These are phyloP conservation scores for Agroathelia rolfsii DNA, from an alignment of 1,284 basidiomycete species.

Conservation along the genomic window DNA sequence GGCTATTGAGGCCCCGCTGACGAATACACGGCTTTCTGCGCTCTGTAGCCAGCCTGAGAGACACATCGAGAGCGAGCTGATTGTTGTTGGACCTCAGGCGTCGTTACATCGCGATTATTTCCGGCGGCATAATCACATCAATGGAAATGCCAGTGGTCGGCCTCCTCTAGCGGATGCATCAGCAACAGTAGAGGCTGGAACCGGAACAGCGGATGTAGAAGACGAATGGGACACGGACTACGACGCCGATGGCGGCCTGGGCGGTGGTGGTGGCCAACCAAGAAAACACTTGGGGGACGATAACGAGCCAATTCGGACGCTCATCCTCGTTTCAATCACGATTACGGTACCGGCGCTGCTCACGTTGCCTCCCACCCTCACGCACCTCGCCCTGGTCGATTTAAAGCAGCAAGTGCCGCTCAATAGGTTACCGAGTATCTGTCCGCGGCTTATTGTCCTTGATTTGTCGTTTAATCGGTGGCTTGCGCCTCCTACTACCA, in stretches of 20 bases:
- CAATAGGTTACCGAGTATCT: conserved; percentile 45
- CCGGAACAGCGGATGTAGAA: conserved; percentile 16
- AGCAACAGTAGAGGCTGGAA: too few species aligned
- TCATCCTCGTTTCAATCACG: too few species aligned
- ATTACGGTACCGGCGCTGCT: conserved; percentile 27
- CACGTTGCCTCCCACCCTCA: conserved; percentile 47
- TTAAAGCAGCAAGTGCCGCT: conserved; percentile 34
- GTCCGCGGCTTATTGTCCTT: conserved; percentile 49
- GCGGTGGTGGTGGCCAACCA: too few species aligned
- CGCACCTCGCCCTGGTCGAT: conserved; percentile 44
- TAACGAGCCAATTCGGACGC: conserved; percentile 25
- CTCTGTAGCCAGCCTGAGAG: conserved; percentile 37
- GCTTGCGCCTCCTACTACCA: conserved; percentile 28
- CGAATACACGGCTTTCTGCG: conserved; percentile 33
- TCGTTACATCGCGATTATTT: conserved; percentile 34
- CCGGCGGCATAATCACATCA: conserved; percentile 10
- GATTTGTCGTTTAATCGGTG: conserved; percentile 63
- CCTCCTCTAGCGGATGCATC: too few species aligned
- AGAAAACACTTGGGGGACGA: too few species aligned
- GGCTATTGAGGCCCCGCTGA: conserved; percentile 45
- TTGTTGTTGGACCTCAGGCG: conserved; percentile 47
- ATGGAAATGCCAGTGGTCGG: too few species aligned
- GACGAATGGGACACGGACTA: too few species aligned
- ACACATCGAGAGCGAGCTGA: conserved; percentile 49
- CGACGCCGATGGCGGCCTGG: too few species aligned